phyloP scores from a whole-genome alignment of 2,329 filamentous ascomycete species.

The Amesomyces nigricolor region DNA sequence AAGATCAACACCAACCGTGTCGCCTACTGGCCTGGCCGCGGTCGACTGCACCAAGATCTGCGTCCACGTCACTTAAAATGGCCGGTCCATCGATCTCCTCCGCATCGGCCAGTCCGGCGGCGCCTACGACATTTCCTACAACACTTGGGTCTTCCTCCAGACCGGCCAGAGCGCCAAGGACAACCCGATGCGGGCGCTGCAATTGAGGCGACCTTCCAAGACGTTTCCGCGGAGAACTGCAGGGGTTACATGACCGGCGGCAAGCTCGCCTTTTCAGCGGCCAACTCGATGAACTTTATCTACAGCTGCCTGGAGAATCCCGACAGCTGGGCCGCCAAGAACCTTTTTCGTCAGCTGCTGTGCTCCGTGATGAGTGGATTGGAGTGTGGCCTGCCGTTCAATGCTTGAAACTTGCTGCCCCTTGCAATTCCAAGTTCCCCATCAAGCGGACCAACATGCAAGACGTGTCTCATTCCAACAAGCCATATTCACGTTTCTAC shows the following conservation, averaged over 20 bases:
- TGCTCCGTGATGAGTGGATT: no score
- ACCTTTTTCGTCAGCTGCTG: no score
- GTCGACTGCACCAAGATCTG: slow-evolving; percentile 53
- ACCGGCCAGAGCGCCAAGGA: slow-evolving; percentile 44
- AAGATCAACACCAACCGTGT: slow-evolving; percentile 56
- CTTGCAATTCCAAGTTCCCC: no score
- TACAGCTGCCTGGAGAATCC: slow-evolving; percentile 39
- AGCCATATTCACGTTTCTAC: no score
- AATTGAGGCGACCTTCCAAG: no score
- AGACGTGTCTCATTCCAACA: no score
- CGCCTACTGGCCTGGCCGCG: slow-evolving; percentile 52
- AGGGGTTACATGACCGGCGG: slow-evolving; percentile 44
- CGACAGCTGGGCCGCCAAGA: slow-evolving; percentile 45
- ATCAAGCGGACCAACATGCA: no score
- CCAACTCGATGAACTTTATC: slow-evolving; percentile 53
- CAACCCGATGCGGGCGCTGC: slow-evolving; percentile 45
- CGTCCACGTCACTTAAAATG: slow-evolving; percentile 45
- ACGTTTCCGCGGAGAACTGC: slow-evolving; percentile 44
- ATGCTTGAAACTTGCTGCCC: no score
- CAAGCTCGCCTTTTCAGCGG: slow-evolving; percentile 49
- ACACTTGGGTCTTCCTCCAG: slow-evolving; percentile 55
- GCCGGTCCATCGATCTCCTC: slow-evolving; percentile 51
- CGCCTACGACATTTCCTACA: slow-evolving; percentile 54
- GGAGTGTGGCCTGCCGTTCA: no score
- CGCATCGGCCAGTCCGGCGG: slow-evolving; percentile 51